Percentiles rank a stretch among this genome's conserved stretches.
Evolutionary conservation across 2,329 filamentous ascomycete genomes (phyloP).

Genomic region (Cercospora sesami): DNA sequence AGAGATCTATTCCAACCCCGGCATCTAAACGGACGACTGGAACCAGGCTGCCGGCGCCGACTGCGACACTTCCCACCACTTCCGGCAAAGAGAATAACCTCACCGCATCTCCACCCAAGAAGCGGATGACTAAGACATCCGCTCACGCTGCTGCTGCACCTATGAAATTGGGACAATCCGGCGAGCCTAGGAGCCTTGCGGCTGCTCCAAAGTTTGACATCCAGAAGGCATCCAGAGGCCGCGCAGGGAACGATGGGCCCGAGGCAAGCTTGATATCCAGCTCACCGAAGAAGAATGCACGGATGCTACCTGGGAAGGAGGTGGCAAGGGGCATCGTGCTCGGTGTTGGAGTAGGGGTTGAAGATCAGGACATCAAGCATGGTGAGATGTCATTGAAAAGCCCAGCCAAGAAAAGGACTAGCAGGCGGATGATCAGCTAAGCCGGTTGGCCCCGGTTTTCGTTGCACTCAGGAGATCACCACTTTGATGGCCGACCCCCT

Average conservation of each 20-base stretch:
- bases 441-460: not conserved
- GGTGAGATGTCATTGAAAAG: constrained; percentile 21
- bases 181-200: constrained; percentile 20
- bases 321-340: constrained; percentile 11
- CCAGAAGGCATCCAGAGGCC: constrained; percentile 14
- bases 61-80: constrained; percentile 10
- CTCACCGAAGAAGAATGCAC: constrained; percentile 39
- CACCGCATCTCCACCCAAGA: constrained; percentile 37
- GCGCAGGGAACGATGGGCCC: constrained; percentile 13
- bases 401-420: constrained; percentile 33
- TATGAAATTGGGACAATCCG: constrained; percentile 3
- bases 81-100: constrained; percentile 34
- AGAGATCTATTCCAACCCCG: constrained; percentile 17
- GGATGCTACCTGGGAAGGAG: constrained; percentile 30
- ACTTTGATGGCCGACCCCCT: not conserved
- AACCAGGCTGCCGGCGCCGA: constrained; percentile 31
- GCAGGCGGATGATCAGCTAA: constrained; percentile 13
- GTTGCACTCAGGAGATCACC: not conserved
- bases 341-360: constrained; percentile 19
- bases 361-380: constrained; percentile 6
- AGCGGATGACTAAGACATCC: constrained; percentile 20
- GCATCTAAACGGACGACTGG: constrained; percentile 7
- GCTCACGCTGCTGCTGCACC: constrained; percentile 11
- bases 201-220: constrained; percentile 33
- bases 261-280: constrained; percentile 25